A percentile compares a stretch with the other conserved stretches of the same genome.
These are phyloP conservation scores for Teunomyces kruisii DNA, from an alignment of 805 yeast genomes.

Conservation along the genomic window DNA sequence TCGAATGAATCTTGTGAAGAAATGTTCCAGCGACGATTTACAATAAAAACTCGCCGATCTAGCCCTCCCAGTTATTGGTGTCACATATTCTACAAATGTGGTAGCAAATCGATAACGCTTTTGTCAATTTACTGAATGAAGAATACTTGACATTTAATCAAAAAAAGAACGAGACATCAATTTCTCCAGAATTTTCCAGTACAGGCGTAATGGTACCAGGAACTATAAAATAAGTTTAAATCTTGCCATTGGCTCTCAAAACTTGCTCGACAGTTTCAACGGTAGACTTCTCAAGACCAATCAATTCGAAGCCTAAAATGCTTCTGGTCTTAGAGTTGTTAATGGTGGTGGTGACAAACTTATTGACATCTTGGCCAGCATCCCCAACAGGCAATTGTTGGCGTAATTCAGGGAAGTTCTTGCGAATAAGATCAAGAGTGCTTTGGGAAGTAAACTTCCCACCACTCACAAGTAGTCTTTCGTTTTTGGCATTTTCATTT, in stretches of 20 bases:
- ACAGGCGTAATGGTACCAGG: neutral
- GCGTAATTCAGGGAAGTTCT: conserved; percentile 22
- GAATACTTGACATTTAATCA: too few species aligned
- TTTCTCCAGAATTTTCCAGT: too few species aligned
- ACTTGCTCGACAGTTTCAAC: conserved; percentile 24
- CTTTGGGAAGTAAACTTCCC: conserved; percentile 18
- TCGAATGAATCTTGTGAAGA: too few species aligned
- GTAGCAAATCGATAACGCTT: too few species aligned
- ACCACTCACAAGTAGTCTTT: conserved; percentile 30
- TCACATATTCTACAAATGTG: too few species aligned
- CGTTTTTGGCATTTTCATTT: conserved; percentile 12
- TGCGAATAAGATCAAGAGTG: conserved; percentile 19
- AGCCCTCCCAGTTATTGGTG: too few species aligned
- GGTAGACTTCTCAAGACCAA: conserved; percentile 16
- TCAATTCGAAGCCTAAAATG: conserved; percentile 19
- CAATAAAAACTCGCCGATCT: too few species aligned
- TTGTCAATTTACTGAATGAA: too few species aligned
- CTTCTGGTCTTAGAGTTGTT: conserved; percentile 17
- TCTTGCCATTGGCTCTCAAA: conserved; percentile 44
- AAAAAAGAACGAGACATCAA: too few species aligned
- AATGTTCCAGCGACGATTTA: too few species aligned
- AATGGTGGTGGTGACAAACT: neutral
- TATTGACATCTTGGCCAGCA: conserved; percentile 10
- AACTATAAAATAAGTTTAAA: conserved; percentile 18
- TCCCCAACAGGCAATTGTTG: conserved; percentile 15